phyloP scores from a whole-genome alignment of 345 rosid genomes.

The Sisymbrium altissimum region DNA sequence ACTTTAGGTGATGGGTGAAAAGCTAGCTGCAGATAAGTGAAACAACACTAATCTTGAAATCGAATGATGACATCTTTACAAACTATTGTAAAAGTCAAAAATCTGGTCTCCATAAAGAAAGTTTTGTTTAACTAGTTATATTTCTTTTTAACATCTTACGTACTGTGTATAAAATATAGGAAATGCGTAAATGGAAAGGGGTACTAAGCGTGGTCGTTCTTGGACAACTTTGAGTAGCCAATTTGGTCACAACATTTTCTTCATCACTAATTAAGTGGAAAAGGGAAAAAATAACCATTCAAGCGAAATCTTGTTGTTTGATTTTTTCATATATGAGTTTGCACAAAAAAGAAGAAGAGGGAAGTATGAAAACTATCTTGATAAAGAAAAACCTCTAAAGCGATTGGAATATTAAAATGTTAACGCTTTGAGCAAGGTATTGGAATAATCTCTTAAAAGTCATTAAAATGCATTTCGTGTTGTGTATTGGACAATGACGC shows the following conservation, averaged over 20 bases:
- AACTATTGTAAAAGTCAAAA: background rate
- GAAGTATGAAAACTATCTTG: background rate
- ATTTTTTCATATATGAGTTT: background rate
- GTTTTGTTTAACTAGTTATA: background rate
- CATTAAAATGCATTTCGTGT: background rate
- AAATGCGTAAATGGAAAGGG: background rate
- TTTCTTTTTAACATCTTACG: background rate
- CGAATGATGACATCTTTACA: background rate
- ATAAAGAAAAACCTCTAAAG: background rate
- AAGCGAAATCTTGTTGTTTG: background rate
- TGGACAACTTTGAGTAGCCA: too few species aligned
- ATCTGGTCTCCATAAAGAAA: background rate
- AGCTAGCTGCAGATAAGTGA: background rate
- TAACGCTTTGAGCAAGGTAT: conserved; percentile 28
- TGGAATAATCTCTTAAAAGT: conserved; percentile 18
- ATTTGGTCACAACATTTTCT: background rate
- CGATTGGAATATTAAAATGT: conserved; percentile 9
- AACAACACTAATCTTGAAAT: background rate
- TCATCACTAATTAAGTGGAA: background rate
- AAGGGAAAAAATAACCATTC: background rate
- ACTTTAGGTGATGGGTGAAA: background rate
- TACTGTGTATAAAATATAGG: background rate
- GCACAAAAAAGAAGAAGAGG: too few species aligned
- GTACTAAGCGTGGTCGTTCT: background rate
- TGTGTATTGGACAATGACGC: conserved; percentile 4